These are phyloP conservation scores for Sugiyamaella novakii DNA, from an alignment of 1,139 yeast species.

Conservation along the genomic window DNA sequence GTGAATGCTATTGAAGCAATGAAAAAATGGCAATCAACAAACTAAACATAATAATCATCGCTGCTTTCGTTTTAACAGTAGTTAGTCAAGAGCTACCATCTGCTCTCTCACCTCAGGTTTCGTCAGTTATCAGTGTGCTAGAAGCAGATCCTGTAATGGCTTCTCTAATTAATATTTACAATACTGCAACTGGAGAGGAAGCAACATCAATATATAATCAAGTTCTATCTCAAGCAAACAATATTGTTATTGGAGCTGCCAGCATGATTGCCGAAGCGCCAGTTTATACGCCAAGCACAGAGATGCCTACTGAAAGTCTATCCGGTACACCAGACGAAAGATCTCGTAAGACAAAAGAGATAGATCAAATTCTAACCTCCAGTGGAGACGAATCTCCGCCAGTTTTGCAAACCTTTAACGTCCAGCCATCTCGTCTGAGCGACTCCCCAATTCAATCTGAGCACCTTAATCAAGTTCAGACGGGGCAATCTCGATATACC, in stretches of 20 bases:
- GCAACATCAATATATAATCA: slow-evolving; percentile 22
- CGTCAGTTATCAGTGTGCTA: slow-evolving; percentile 21
- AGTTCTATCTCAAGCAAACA: slow-evolving; percentile 28
- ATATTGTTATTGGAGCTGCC: slow-evolving; percentile 30
- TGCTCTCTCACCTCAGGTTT: slow-evolving; percentile 9
- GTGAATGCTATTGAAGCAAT: too few relatives aligned
- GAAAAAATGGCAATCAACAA: neutral
- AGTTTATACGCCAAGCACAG: slow-evolving; percentile 14
- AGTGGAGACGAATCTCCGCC: neutral
- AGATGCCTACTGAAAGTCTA: slow-evolving; percentile 4
- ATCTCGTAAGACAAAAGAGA: too few relatives aligned
- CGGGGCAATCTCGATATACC: too few relatives aligned
- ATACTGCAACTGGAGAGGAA: slow-evolving; percentile 28
- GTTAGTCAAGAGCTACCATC: neutral
- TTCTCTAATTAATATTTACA: slow-evolving; percentile 24
- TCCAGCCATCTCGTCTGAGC: neutral
- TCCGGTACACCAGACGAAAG: too few relatives aligned
- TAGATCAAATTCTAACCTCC: too few relatives aligned
- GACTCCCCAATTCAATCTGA: too few relatives aligned
- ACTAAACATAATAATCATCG: neutral
- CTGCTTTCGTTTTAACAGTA: neutral
- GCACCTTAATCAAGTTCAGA: too few relatives aligned
- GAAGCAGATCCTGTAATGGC: slow-evolving; percentile 25
- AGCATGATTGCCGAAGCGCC: slow-evolving; percentile 27
- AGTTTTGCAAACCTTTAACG: neutral